Conservation (phyloP, 495 filamentous ascomycete species). For the Diplogelasinospora grovesii region DNA sequence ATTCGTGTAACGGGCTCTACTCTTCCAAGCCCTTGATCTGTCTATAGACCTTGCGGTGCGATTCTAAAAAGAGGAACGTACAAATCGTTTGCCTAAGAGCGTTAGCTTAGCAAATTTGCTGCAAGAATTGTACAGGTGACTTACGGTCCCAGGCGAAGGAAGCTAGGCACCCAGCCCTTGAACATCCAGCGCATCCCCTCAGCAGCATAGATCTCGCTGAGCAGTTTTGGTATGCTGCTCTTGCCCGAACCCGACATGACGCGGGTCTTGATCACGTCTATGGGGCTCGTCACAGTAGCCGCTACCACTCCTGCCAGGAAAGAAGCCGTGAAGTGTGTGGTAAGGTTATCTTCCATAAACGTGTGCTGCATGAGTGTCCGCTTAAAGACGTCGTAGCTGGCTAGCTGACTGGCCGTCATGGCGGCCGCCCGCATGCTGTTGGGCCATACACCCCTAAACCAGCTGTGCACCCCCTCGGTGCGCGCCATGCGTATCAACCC, state of each 20-base stretch:
- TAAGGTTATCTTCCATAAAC: slow-evolving; percentile 66
- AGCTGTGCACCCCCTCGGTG: slow-evolving; percentile 62
- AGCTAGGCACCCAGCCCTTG: slow-evolving; percentile 95
- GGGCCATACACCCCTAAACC: slow-evolving; percentile 88
- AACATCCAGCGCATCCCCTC: slow-evolving; percentile 91
- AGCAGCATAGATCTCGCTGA: slow-evolving; percentile 62
- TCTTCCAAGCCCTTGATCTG: slow-evolving; percentile 42
- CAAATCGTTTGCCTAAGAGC: slow-evolving; percentile 69
- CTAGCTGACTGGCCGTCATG: slow-evolving; percentile 89
- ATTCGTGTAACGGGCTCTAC: background rate
- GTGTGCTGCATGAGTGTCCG: slow-evolving; percentile 58
- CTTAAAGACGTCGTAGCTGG: slow-evolving; percentile 91
- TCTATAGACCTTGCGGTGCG: slow-evolving; percentile 69
- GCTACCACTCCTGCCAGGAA: slow-evolving; percentile 88
- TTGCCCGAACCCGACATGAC: slow-evolving; percentile 73
- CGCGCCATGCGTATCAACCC: slow-evolving; percentile 77
- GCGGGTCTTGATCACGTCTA: slow-evolving; percentile 95
- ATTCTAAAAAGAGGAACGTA: slow-evolving; percentile 92
- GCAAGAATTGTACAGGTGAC: slow-evolving; percentile 17
- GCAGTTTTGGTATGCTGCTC: slow-evolving; percentile 50
- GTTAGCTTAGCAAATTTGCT: background rate
- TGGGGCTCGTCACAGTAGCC: slow-evolving; percentile 89
- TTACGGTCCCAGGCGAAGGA: slow-evolving; percentile 73
- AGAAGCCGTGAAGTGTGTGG: slow-evolving; percentile 80
- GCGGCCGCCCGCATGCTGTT: slow-evolving; percentile 84